Evolutionary conservation across 139 green algal genomes (phyloP).

Genomic region (Volvox africanus): DNA sequence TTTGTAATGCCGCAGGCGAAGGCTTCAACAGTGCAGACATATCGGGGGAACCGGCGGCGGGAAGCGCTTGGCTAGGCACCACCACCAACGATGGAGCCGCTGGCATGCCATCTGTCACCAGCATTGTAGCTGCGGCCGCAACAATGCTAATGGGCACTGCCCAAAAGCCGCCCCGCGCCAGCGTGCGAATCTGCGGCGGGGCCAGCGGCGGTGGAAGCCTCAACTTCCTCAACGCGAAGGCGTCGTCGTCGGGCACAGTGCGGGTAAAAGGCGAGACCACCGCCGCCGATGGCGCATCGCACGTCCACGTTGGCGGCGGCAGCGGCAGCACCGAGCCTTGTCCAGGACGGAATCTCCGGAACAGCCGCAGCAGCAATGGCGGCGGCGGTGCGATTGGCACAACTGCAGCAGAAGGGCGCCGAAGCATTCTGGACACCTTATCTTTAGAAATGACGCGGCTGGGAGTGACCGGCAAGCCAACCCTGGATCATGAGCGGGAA

Average conservation of each 20-base stretch:
- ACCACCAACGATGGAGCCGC: neutral
- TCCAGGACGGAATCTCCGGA: neutral
- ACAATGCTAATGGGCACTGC: neutral
- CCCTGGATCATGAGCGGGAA: neutral
- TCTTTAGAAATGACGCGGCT: conserved; percentile 3
- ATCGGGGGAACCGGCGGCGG: neutral
- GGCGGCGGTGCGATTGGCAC: neutral
- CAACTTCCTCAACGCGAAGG: neutral
- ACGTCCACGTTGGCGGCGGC: neutral
- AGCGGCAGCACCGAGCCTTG: neutral
- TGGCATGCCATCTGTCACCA: conserved; percentile 1
- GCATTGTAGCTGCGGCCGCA: neutral
- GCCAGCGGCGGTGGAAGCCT: neutral
- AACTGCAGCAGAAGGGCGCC: neutral
- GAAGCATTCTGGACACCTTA: neutral
- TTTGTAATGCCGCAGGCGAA: neutral
- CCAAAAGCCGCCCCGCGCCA: neutral
- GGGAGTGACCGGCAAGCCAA: neutral
- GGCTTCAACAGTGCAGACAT: neutral
- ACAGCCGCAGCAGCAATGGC: neutral
- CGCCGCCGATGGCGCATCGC: neutral
- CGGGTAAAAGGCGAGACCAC: neutral
- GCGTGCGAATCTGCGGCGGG: neutral
- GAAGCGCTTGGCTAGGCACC: neutral
- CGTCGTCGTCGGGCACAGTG: neutral